These are phyloP conservation scores for Fragosphaeria purpurea DNA, from an alignment of 2,329 filamentous ascomycete species.

Conservation along the genomic window DNA sequence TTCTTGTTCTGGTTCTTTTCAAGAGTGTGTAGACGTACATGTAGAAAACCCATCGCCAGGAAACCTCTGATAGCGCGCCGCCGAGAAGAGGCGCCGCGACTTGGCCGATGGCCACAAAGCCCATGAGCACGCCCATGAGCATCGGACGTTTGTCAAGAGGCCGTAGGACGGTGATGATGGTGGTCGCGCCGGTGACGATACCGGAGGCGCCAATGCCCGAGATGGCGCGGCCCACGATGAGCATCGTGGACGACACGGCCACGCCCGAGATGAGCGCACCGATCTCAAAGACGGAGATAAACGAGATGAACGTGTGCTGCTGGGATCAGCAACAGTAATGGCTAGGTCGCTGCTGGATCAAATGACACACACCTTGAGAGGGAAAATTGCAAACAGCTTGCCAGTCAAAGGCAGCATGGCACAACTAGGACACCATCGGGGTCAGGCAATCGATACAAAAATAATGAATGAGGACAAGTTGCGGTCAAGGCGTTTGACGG, in stretches of 20 bases:
- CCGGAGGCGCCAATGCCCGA: constrained; percentile 42
- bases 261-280: constrained; percentile 29
- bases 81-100: constrained; percentile 41
- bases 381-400: constrained; percentile 39
- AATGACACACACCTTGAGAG: constrained; percentile 26
- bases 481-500: too few relatives aligned
- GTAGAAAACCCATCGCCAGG: constrained; percentile 45
- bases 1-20: constrained; percentile 3
- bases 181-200: constrained; percentile 39
- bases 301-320: constrained; percentile 28
- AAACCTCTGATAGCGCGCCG: constrained; percentile 38
- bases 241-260: constrained; percentile 34
- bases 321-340: too few relatives aligned
- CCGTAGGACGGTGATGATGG: constrained; percentile 37
- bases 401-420: constrained; percentile 41
- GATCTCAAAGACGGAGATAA: constrained; percentile 23
- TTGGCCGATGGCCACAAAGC: constrained; percentile 43
- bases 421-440: constrained; percentile 1
- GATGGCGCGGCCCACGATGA: constrained; percentile 43
- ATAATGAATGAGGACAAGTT: background rate
- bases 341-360: too few relatives aligned
- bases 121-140: constrained; percentile 44
- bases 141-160: constrained; percentile 44
- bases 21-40: constrained; percentile 21
- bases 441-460: background rate